phyloP scores from a whole-genome alignment of 2,329 filamentous ascomycete species.

The Massarina eburnea region DNA sequence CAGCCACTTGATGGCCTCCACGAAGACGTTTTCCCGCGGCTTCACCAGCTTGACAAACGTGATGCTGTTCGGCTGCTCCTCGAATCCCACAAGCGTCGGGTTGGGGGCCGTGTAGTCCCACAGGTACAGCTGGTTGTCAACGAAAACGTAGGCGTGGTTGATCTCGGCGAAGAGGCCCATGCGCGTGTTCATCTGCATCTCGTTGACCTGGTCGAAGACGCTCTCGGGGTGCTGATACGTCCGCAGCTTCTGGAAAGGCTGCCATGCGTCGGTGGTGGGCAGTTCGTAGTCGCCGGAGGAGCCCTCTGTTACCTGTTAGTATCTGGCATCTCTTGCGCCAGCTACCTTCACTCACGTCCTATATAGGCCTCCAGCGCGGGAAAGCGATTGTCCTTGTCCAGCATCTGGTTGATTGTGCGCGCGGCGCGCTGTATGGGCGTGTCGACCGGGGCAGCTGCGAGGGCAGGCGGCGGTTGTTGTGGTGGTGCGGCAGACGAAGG shows the following conservation, averaged over 20 bases:
- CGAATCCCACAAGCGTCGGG: slow-evolving; percentile 87
- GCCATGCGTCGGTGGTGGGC: slow-evolving; percentile 68
- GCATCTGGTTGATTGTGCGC: slow-evolving; percentile 76
- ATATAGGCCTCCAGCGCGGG: slow-evolving; percentile 89
- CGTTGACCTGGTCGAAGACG: slow-evolving; percentile 91
- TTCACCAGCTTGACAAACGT: slow-evolving; percentile 86
- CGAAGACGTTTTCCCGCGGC: slow-evolving; percentile 85
- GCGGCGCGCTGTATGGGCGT: slow-evolving; percentile 79
- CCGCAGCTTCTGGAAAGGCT: slow-evolving; percentile 84
- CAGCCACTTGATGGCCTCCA: slow-evolving; percentile 80
- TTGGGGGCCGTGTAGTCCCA: slow-evolving; percentile 98
- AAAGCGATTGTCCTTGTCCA: slow-evolving; percentile 76
- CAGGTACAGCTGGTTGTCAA: slow-evolving; percentile 93
- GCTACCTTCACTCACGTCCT: slow-evolving; percentile 63
- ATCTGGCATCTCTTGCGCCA: not conserved
- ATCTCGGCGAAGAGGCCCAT: slow-evolving; percentile 96
- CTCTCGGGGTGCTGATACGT: slow-evolving; percentile 89
- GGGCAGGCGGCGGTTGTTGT: not conserved
- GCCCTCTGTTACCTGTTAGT: slow-evolving; percentile 63
- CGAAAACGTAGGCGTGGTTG: slow-evolving; percentile 92
- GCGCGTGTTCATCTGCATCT: slow-evolving; percentile 80
- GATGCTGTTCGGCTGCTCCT: slow-evolving; percentile 85
- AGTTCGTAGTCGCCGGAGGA: slow-evolving; percentile 91
- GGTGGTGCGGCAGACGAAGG: slow-evolving; percentile 29
- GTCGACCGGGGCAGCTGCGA: slow-evolving; percentile 25